Conservation (phyloP, 345 rosid species). For the Populus nigra region DNA sequence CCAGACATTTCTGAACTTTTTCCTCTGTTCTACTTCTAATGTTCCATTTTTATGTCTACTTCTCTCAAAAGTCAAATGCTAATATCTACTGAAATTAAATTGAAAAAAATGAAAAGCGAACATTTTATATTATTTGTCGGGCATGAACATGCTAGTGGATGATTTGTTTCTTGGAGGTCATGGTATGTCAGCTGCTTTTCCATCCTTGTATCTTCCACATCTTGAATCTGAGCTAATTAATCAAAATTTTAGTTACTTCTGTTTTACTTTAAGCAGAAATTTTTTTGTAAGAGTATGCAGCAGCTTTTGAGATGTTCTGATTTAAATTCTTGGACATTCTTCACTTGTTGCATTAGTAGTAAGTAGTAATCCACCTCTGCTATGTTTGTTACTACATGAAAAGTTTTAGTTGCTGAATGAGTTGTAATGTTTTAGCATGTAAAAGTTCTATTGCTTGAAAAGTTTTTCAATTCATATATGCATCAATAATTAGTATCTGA, state of each 20-base stretch:
- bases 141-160: neutral
- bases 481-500: neutral
- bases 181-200: neutral
- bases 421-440: slow-evolving; percentile 2
- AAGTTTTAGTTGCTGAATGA: slow-evolving; percentile 5
- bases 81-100: neutral
- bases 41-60: neutral
- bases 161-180: neutral
- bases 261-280: neutral
- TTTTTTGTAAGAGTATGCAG: slow-evolving; percentile 11
- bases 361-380: neutral
- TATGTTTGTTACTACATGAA: neutral
- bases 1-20: neutral
- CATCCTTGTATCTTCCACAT: neutral
- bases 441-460: neutral
- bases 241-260: neutral
- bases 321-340: neutral
- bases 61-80: neutral
- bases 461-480: neutral
- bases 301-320: neutral
- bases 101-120: neutral
- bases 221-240: neutral
- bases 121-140: neutral
- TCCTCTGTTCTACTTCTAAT: neutral
- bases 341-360: neutral